These are phyloP conservation scores for Bipolaris oryzae DNA, from an alignment of 2,329 filamentous ascomycete species.

Conservation along the genomic window DNA sequence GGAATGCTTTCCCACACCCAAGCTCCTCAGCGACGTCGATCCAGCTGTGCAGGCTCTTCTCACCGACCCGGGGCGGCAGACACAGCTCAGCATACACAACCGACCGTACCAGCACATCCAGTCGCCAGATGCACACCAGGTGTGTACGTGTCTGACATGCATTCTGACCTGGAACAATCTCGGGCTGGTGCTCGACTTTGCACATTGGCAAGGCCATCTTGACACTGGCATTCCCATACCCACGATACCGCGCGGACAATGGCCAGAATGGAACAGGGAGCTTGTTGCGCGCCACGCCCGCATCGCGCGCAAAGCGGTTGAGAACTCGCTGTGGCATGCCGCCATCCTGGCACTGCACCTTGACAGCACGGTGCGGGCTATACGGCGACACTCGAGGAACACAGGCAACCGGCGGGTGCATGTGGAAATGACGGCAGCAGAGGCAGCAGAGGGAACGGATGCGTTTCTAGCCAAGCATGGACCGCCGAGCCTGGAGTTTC, in stretches of 20 bases:
- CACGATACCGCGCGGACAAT: constrained; percentile 56
- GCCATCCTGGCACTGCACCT: constrained; percentile 58
- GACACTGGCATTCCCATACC: constrained; percentile 60
- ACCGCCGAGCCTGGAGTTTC: constrained; percentile 59
- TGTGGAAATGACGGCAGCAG: constrained; percentile 55
- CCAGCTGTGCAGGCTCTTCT: constrained; percentile 47
- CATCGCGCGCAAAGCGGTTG: constrained; percentile 55
- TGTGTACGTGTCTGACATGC: constrained; percentile 65
- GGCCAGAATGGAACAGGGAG: constrained; percentile 58
- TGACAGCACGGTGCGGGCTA: constrained; percentile 53
- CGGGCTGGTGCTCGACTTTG: constrained; percentile 61
- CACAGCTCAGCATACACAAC: constrained; percentile 55
- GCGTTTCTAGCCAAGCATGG: constrained; percentile 59
- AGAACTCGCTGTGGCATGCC: constrained; percentile 58
- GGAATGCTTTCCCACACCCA: constrained; percentile 60
- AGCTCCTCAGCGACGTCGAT: constrained; percentile 53
- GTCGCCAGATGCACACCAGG: constrained; percentile 52
- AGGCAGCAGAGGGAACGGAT: constrained; percentile 57
- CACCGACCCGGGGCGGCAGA: constrained; percentile 51
- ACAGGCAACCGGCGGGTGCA: constrained; percentile 56
- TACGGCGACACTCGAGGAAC: constrained; percentile 56
- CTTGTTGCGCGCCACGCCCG: constrained; percentile 54
- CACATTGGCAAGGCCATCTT: constrained; percentile 61
- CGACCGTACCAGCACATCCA: constrained; percentile 61
- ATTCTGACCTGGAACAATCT: constrained; percentile 63